Evolutionary conservation across 2,329 filamentous ascomycete genomes (phyloP).

Genomic region (Cordyceps fumosorosea): DNA sequence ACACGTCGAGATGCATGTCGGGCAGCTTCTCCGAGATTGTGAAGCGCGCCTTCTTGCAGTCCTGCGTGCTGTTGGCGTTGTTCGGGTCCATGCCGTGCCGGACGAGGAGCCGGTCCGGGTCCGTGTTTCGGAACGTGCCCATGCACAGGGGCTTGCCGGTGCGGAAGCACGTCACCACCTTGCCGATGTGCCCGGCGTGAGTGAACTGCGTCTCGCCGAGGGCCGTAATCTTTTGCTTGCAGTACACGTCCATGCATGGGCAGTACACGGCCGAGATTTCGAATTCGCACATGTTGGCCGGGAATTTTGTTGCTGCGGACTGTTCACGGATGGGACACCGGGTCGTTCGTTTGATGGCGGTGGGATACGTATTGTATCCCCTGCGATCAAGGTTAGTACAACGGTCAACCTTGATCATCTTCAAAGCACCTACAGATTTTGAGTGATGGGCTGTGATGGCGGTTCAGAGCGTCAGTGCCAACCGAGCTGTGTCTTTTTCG

Average conservation of each 20-base stretch:
- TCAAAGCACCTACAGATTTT: too few relatives aligned
- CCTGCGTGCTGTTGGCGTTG: conserved; percentile 15
- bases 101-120: conserved; percentile 12
- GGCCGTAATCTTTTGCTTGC: not conserved
- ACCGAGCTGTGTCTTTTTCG: too few relatives aligned
- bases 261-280: not conserved
- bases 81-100: conserved; percentile 12
- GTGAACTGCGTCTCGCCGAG: not conserved
- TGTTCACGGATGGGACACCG: too few relatives aligned
- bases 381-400: too few relatives aligned
- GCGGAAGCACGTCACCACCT: not conserved
- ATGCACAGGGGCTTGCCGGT: conserved; percentile 7
- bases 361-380: too few relatives aligned
- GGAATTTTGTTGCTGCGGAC: not conserved
- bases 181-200: not conserved
- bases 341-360: too few relatives aligned
- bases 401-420: too few relatives aligned
- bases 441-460: too few relatives aligned
- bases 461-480: too few relatives aligned
- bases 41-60: conserved; percentile 10
- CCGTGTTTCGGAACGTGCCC: conserved; percentile 12
- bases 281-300: not conserved
- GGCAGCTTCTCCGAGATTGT: not conserved
- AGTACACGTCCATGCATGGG: not conserved
- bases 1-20: not conserved